Evolutionary conservation across 495 filamentous ascomycete genomes (phyloP).

Genomic region (Annulohypoxylon stygium): DNA sequence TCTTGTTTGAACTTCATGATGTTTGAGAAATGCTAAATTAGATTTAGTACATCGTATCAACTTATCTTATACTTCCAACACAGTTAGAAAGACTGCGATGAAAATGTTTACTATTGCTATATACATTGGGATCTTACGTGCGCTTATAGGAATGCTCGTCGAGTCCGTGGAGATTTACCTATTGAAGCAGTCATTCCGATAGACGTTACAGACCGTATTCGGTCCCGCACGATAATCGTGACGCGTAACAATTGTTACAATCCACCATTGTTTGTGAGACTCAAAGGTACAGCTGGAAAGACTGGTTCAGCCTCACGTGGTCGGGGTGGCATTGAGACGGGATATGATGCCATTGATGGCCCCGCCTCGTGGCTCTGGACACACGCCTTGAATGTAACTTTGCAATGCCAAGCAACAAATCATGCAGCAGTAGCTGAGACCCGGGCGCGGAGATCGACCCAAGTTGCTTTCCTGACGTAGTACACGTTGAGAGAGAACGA

Average conservation of each 20-base stretch:
- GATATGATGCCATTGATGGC: slow-evolving; percentile 15
- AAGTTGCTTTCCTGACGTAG: slow-evolving; percentile 1
- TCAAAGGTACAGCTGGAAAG: background rate
- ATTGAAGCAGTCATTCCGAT: background rate
- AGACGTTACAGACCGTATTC: background rate
- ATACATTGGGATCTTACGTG: background rate
- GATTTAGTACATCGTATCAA: background rate
- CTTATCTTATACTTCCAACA: background rate
- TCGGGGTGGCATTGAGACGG: slow-evolving; percentile 1
- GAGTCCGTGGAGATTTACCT: background rate
- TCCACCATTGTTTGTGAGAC: background rate
- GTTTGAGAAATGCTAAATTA: slow-evolving; percentile 12
- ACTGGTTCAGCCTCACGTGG: slow-evolving; percentile 3
- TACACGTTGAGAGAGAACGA: slow-evolving; percentile 6
- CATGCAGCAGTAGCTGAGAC: slow-evolving; percentile 21
- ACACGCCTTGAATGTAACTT: slow-evolving; percentile 10
- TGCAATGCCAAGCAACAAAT: background rate
- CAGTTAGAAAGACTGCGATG: background rate
- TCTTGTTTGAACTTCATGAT: background rate
- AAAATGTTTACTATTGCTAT: background rate
- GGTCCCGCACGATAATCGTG: background rate
- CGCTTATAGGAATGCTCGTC: background rate
- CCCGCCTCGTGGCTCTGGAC: slow-evolving; percentile 9
- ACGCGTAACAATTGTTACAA: background rate
- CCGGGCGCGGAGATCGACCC: slow-evolving; percentile 17